Evolutionary conservation across 768 basidiomycete genomes (phyloP).

Genomic region (Kwoniella dejecticola): DNA sequence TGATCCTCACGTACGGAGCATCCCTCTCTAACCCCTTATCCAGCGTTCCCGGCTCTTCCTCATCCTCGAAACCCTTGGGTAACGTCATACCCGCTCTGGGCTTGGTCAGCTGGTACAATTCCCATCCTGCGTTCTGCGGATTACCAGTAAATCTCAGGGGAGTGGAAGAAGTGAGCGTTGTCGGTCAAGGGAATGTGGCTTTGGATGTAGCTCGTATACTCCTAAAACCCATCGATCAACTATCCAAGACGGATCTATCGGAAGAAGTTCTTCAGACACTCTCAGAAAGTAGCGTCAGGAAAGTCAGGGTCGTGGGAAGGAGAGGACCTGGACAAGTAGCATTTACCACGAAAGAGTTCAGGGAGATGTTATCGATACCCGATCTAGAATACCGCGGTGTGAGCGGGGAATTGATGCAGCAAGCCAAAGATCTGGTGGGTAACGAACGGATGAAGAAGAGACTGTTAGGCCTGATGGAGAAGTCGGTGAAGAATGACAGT

Average conservation of each 20-base stretch:
- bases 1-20: slow-evolving; percentile 86
- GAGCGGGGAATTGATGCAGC: slow-evolving; percentile 37
- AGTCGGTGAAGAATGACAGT: slow-evolving; percentile 14
- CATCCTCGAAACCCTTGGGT: slow-evolving; percentile 57
- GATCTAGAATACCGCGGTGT: slow-evolving; percentile 61
- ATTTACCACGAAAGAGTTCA: slow-evolving; percentile 88
- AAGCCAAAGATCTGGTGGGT: slow-evolving; percentile 44
- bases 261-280: slow-evolving; percentile 70
- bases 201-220: slow-evolving; percentile 89
- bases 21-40: slow-evolving; percentile 62
- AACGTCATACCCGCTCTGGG: slow-evolving; percentile 72
- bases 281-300: slow-evolving; percentile 64
- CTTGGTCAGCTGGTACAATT: slow-evolving; percentile 95
- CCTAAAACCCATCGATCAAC: slow-evolving; percentile 66
- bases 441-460: slow-evolving; percentile 56
- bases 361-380: slow-evolving; percentile 72
- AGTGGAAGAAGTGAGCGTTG: slow-evolving; percentile 72
- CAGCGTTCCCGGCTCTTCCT: slow-evolving; percentile 60
- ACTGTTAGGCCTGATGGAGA: slow-evolving; percentile 56
- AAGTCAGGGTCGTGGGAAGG: slow-evolving; percentile 80
- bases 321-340: slow-evolving; percentile 86
- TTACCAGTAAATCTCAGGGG: slow-evolving; percentile 65
- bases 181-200: slow-evolving; percentile 94
- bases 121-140: slow-evolving; percentile 72
- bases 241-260: slow-evolving; percentile 78